Percentiles rank a stretch among this genome's conserved stretches.
Evolutionary conservation across 768 basidiomycete species (phyloP).

Genomic region (Hypsizygus marmoreus): DNA sequence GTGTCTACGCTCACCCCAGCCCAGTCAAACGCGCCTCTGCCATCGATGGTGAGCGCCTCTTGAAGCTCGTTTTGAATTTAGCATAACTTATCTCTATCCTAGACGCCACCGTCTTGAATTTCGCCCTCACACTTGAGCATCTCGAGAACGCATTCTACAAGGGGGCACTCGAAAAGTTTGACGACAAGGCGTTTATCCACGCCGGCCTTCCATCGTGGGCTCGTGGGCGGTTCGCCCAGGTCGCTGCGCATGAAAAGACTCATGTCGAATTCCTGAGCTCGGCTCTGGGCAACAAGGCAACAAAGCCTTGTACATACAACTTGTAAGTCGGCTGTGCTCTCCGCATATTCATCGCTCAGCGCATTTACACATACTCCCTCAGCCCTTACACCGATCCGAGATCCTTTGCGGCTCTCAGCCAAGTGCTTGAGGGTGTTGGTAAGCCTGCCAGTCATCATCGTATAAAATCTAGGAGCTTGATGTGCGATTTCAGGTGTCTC

Average conservation of each 20-base stretch:
- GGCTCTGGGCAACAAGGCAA: conserved; percentile 49
- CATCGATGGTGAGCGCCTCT: conserved; percentile 9
- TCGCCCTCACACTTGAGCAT: conserved; percentile 36
- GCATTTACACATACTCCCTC: not conserved
- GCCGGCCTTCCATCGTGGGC: conserved; percentile 50
- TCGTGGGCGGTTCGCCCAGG: conserved; percentile 49
- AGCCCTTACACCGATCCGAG: conserved; percentile 52
- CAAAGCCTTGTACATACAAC: conserved; percentile 57
- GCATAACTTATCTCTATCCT: no score
- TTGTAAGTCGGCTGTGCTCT: conserved; percentile 41
- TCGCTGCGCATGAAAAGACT: conserved; percentile 49
- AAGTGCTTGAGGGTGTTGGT: conserved; percentile 57
- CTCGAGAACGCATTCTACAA: conserved; percentile 47
- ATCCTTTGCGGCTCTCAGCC: conserved; percentile 52
- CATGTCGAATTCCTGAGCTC: conserved; percentile 47
- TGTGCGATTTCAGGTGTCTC: conserved; percentile 29
- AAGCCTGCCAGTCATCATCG: conserved; percentile 10
- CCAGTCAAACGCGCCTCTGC: conserved; percentile 4
- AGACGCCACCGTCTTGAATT: conserved; percentile 37
- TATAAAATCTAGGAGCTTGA: not conserved
- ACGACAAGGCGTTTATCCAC: conserved; percentile 42
- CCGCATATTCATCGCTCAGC: not conserved
- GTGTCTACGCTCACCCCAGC: conserved; percentile 1
- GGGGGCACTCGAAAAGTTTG: conserved; percentile 42
- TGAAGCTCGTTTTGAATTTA: no score